A percentile compares a stretch with the other conserved stretches of the same genome.
Evolutionary conservation across 2,329 filamentous ascomycete species (phyloP).

Genomic region (Capronia coronata): DNA sequence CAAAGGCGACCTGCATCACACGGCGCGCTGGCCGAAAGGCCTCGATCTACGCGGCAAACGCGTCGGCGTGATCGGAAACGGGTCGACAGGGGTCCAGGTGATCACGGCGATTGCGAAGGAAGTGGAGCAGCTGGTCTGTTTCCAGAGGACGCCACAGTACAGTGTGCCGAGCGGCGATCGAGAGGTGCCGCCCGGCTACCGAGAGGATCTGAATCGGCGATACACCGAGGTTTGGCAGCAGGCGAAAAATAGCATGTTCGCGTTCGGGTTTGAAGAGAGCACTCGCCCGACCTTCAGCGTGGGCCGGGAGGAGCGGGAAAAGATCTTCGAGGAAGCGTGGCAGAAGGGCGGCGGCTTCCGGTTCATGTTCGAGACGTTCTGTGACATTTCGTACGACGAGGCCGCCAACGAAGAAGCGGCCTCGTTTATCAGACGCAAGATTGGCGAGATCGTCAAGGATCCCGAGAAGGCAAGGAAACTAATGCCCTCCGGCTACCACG

Average conservation of each 20-base stretch:
- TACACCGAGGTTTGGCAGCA: slow-evolving; percentile 33
- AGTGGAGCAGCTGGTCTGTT: slow-evolving; percentile 31
- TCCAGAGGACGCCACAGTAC: slow-evolving; percentile 34
- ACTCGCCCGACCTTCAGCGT: slow-evolving; percentile 18
- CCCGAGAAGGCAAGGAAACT: slow-evolving; percentile 31
- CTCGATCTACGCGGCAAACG: slow-evolving; percentile 24
- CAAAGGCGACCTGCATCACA: slow-evolving; percentile 37
- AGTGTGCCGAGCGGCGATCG: slow-evolving; percentile 14
- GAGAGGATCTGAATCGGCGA: slow-evolving; percentile 31
- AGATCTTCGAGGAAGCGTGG: slow-evolving; percentile 31
- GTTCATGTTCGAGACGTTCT: slow-evolving; percentile 37
- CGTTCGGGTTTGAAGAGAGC: slow-evolving; percentile 24
- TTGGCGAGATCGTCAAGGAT: slow-evolving; percentile 31
- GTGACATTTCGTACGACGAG: slow-evolving; percentile 34
- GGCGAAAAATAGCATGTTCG: slow-evolving; percentile 28
- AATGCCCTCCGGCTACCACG: slow-evolving; percentile 48
- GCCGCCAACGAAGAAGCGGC: slow-evolving; percentile 38
- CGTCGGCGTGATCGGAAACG: slow-evolving; percentile 40
- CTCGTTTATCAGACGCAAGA: slow-evolving; percentile 35
- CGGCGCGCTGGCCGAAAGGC: slow-evolving; percentile 22
- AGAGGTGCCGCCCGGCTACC: slow-evolving; percentile 8
- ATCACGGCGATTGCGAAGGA: slow-evolving; percentile 28
- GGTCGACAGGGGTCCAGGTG: slow-evolving; percentile 39
- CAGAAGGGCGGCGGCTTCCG: slow-evolving; percentile 34
- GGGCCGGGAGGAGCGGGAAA: slow-evolving; percentile 19